Conservation (phyloP, 192 early-diverging fungal genomes). For the Entomortierella lignicola region DNA sequence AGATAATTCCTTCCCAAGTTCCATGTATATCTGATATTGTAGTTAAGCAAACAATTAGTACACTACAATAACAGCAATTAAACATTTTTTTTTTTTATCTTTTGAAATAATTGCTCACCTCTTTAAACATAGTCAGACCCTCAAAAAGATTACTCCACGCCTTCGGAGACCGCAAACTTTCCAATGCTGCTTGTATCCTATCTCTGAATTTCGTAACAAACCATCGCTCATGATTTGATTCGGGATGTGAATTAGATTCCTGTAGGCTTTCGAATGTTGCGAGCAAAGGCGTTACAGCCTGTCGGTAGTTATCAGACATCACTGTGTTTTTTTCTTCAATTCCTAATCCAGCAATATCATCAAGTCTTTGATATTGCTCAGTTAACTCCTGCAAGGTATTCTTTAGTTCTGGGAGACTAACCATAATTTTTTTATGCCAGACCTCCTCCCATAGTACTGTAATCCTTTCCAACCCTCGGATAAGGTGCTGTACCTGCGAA, state of each 20-base stretch:
- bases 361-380: conserved; percentile 66
- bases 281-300: conserved; percentile 70
- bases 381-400: conserved; percentile 66
- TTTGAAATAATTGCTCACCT: conserved; percentile 55
- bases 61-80: too few species aligned
- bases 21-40: conserved; percentile 68
- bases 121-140: conserved; percentile 69
- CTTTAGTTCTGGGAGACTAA: conserved; percentile 63
- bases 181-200: conserved; percentile 66
- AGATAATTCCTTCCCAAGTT: conserved; percentile 67
- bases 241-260: conserved; percentile 42
- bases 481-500: conserved; percentile 63
- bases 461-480: conserved; percentile 72
- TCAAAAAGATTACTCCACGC: conserved; percentile 59
- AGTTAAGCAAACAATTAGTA: too few species aligned
- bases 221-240: conserved; percentile 73
- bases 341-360: conserved; percentile 51
- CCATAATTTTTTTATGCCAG: conserved; percentile 77
- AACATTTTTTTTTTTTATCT: too few species aligned
- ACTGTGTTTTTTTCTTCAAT: conserved; percentile 56
- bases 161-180: conserved; percentile 55
- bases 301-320: conserved; percentile 63
- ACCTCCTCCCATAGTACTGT: conserved; percentile 88
- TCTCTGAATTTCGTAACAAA: conserved; percentile 68
- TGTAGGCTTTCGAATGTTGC: conserved; percentile 64